Evolutionary conservation across 176 grass and related monocot genomes (phyloP), one percentile per base, ranked within the genome.

Genomic region (Otatea glauca): DNA sequence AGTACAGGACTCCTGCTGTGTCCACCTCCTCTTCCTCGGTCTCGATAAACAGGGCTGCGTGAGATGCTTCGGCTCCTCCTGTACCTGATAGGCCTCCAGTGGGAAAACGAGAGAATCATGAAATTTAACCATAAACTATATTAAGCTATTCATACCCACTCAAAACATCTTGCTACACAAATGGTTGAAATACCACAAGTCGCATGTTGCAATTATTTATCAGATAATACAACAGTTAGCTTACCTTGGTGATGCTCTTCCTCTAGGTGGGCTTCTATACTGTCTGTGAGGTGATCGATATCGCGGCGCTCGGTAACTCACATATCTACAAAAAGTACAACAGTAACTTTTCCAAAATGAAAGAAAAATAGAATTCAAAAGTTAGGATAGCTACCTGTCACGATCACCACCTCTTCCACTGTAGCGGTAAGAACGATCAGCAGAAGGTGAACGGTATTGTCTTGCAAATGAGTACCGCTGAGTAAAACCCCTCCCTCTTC

Each of bases 401-500:
- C 91, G 92, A 32, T 92, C 88, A 85, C 61, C 86, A 88, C 55
- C 86, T 81, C 96, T 93, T 77, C 93, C 96, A 53, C 91, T 91
- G 84, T 89, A 94, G 9, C 93, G 96, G 76, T 90, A 75, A 18
- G 81, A 88, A 66, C 86, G 91, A 84, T 99, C 93, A 72, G 86
- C 86, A 79, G 93, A 92, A 81, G 93, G 97, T 38, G 97, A 96
- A 5, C 92, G 86, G 70, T 99, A 99, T 86, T 92, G 88, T 76
- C 97, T 99, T 87, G 97, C 97, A 88, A 89, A 99, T 14, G 97
- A 94, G 70, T 96, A 99, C 21, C 92, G 84, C 76, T 94, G 89
- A 72, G 91, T 99, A 79, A 99, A 99, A 72, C 93, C 97, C 27
- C 97, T 81, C 34, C 97, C 93, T 41, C 97, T 84, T 83, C 92